Conservation (phyloP, 257 asterid species). For the Oldenlandia corymbosa region DNA sequence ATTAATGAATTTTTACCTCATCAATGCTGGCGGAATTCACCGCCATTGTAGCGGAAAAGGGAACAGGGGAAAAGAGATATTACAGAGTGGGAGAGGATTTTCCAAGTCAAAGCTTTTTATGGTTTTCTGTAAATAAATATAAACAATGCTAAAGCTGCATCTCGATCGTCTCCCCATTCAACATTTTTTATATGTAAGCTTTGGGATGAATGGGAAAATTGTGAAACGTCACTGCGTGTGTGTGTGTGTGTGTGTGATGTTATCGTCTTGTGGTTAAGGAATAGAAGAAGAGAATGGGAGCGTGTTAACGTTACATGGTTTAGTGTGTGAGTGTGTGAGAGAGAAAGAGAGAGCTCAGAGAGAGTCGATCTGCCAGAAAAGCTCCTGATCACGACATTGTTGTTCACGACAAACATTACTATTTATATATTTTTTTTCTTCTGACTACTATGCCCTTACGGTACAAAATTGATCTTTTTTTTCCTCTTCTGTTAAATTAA, state of each 20-base stretch:
- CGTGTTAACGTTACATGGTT: background rate
- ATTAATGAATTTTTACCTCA: slow-evolving; percentile 22
- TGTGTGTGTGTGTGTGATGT: background rate
- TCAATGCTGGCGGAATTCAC: slow-evolving; percentile 29
- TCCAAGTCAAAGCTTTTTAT: slow-evolving; percentile 5
- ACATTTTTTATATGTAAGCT: background rate
- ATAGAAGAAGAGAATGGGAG: no score
- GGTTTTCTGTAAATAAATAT: no score
- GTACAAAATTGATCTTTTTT: no score
- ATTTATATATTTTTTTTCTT: background rate
- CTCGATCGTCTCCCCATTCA: slow-evolving; percentile 1
- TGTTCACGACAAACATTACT: slow-evolving; percentile 27
- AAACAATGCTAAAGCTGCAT: background rate
- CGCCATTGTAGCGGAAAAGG: slow-evolving; percentile 21
- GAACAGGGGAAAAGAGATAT: background rate
- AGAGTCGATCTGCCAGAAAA: slow-evolving; percentile 18
- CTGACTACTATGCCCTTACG: slow-evolving; percentile 1
- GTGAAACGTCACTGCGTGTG: background rate
- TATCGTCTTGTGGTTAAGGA: no score
- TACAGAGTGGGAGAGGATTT: background rate
- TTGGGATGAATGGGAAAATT: background rate
- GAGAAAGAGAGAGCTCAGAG: background rate
- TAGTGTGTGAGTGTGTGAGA: slow-evolving; percentile 1
- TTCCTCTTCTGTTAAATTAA: no score
- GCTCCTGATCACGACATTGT: slow-evolving; percentile 27